Conservation (phyloP, 352 stramenopile genomes). For the Elongisporangium anandrum region DNA sequence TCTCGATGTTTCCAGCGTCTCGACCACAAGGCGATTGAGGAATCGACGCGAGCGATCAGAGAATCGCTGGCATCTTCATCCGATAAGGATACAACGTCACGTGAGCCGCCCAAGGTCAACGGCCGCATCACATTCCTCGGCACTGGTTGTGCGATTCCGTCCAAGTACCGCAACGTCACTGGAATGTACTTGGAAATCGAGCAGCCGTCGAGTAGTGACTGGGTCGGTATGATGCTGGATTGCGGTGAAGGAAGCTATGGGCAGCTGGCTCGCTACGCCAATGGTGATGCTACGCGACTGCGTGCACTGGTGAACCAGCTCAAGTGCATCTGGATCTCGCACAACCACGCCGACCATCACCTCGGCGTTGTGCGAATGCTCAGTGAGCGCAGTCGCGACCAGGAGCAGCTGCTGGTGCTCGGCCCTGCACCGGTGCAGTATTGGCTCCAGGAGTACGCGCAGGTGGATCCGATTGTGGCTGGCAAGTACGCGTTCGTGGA, state of each 20-base stretch:
- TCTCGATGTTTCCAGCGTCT: constrained; percentile 45
- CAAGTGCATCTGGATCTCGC: constrained; percentile 95
- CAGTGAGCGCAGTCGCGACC: constrained; percentile 48
- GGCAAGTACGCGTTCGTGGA: constrained; percentile 88
- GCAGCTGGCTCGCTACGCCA: constrained; percentile 80
- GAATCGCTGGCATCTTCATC: neutral
- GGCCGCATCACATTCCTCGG: constrained; percentile 92
- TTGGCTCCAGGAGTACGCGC: constrained; percentile 92
- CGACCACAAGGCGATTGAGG: constrained; percentile 10
- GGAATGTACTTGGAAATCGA: constrained; percentile 90
- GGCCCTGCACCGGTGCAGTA: constrained; percentile 82
- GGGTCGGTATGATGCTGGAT: constrained; percentile 90
- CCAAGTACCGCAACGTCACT: constrained; percentile 98
- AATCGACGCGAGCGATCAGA: neutral
- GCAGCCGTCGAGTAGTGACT: constrained; percentile 3
- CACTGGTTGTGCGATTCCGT: constrained; percentile 96
- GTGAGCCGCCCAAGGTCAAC: constrained; percentile 9
- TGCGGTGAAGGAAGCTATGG: constrained; percentile 95
- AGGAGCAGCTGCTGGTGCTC: constrained; percentile 87
- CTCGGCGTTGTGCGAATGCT: constrained; percentile 92
- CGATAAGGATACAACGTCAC: neutral
- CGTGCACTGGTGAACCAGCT: constrained; percentile 62
- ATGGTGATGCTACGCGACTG: constrained; percentile 33
- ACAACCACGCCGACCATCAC: constrained; percentile 98
- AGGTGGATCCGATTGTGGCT: constrained; percentile 67